A percentile compares a stretch with the other conserved stretches of the same genome.
Conservation (phyloP, 495 filamentous ascomycete genomes). For the Penicillium silybi region DNA sequence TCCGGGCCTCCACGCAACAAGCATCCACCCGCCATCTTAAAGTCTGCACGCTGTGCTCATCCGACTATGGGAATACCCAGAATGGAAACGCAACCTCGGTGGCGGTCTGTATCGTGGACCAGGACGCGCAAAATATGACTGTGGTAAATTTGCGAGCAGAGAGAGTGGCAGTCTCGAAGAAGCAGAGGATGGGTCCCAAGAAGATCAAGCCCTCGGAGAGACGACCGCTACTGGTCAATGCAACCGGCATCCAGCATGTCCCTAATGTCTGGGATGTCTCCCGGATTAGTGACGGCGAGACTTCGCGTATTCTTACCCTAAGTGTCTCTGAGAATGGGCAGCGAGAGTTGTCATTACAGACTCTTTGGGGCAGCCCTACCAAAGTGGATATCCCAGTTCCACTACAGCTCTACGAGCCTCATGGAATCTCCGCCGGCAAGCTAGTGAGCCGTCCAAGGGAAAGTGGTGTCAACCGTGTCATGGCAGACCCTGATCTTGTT, state of each 20-base stretch:
- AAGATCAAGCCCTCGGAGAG: conserved; percentile 26
- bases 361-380: conserved; percentile 65
- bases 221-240: conserved; percentile 37
- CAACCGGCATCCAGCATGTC: conserved; percentile 37
- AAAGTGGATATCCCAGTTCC: conserved; percentile 51
- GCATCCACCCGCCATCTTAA: conserved; percentile 46
- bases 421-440: conserved; percentile 32
- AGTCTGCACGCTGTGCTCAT: conserved; percentile 62
- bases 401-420: conserved; percentile 44
- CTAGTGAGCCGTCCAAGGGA: conserved; percentile 39
- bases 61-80: conserved; percentile 34
- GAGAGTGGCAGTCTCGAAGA: conserved; percentile 29
- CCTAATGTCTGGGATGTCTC: conserved; percentile 68
- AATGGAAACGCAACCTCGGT: conserved; percentile 41
- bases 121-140: conserved; percentile 61
- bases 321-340: conserved; percentile 59
- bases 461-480: conserved; percentile 49
- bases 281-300: conserved; percentile 63
- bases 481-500: conserved; percentile 45
- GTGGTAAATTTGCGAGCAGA: conserved; percentile 57
- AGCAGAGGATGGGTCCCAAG: conserved; percentile 22
- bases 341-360: conserved; percentile 65
- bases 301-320: conserved; percentile 66
- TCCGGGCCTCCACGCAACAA: conserved; percentile 50
- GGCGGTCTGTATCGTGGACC: conserved; percentile 65